phyloP scores from a whole-genome alignment of 176 grass and related monocot species.

The Carex parvula region DNA sequence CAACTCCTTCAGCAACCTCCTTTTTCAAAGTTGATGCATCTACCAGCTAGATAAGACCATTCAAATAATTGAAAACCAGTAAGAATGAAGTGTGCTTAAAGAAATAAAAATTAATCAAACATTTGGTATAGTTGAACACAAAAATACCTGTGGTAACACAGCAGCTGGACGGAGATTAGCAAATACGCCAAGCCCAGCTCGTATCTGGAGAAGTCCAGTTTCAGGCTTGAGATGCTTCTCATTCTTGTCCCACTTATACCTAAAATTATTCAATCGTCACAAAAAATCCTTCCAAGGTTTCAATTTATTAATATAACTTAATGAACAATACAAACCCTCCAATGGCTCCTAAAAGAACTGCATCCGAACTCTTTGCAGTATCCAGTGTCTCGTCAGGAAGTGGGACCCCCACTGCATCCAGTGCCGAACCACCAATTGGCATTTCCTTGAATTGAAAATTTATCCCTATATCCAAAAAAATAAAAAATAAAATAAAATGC shows the following conservation, averaged over 20 bases:
- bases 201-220: slow-evolving; percentile 81
- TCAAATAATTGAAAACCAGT: slow-evolving; percentile 4
- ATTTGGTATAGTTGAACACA: background rate
- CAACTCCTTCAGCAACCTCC: slow-evolving; percentile 87
- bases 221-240: slow-evolving; percentile 96
- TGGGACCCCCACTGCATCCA: slow-evolving; percentile 55
- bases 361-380: slow-evolving; percentile 46
- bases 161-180: slow-evolving; percentile 80
- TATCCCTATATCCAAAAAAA: slow-evolving; percentile 35
- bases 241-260: slow-evolving; percentile 95
- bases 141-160: slow-evolving; percentile 71
- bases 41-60: slow-evolving; percentile 46
- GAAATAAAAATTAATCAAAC: background rate
- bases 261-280: background rate
- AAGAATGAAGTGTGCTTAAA: background rate
- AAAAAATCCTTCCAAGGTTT: background rate
- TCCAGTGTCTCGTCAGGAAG: slow-evolving; percentile 71
- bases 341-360: slow-evolving; percentile 59
- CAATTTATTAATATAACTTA: background rate
- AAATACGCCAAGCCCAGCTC: slow-evolving; percentile 60
- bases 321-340: slow-evolving; percentile 52
- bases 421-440: slow-evolving; percentile 64
- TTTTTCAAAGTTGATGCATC: slow-evolving; percentile 87
- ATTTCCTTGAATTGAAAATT: slow-evolving; percentile 55
- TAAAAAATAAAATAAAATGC: background rate